Percentiles rank a stretch among this genome's conserved stretches.
Conservation (phyloP, 169 alveolate genomes). For the Condylostoma magnum region DNA sequence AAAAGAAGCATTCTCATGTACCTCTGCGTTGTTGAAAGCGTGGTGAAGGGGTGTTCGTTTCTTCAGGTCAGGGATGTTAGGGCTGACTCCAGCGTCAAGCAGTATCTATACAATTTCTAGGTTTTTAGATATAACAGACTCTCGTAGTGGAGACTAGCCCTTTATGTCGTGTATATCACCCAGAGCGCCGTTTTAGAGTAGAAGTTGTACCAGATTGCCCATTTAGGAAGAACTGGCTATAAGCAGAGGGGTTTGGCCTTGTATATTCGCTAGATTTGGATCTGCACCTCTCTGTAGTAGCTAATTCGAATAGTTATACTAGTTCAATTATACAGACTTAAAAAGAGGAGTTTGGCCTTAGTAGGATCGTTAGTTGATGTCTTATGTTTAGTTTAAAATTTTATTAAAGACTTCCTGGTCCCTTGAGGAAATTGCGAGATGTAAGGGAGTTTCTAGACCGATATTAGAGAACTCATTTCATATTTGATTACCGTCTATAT, state of each 20-base stretch:
- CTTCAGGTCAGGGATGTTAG: constrained; percentile 47
- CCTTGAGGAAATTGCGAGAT: not conserved
- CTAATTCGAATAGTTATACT: not conserved
- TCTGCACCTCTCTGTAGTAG: not conserved
- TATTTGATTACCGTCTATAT: not conserved
- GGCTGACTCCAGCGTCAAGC: constrained; percentile 43
- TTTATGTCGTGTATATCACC: constrained; percentile 1
- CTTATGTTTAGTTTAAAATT: not conserved
- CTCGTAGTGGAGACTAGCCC: constrained; percentile 31
- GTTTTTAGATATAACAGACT: constrained; percentile 27
- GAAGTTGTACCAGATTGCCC: not conserved
- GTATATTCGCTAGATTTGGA: not conserved
- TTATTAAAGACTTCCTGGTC: not conserved
- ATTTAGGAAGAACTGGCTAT: not conserved
- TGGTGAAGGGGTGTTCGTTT: constrained; percentile 58
- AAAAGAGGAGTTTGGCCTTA: constrained; percentile 25
- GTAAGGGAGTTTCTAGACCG: constrained; percentile 19
- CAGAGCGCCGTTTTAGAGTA: constrained; percentile 32
- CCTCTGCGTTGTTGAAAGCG: constrained; percentile 46
- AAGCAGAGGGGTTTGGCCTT: not conserved
- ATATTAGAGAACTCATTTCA: constrained; percentile 18
- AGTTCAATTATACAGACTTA: not conserved
- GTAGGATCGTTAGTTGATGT: not conserved
- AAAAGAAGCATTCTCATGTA: constrained; percentile 65
- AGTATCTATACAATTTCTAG: constrained; percentile 27